Base-by-base conservation (phyloP, 164 flowering plant species). In the Taxillus chinensis region DNA sequence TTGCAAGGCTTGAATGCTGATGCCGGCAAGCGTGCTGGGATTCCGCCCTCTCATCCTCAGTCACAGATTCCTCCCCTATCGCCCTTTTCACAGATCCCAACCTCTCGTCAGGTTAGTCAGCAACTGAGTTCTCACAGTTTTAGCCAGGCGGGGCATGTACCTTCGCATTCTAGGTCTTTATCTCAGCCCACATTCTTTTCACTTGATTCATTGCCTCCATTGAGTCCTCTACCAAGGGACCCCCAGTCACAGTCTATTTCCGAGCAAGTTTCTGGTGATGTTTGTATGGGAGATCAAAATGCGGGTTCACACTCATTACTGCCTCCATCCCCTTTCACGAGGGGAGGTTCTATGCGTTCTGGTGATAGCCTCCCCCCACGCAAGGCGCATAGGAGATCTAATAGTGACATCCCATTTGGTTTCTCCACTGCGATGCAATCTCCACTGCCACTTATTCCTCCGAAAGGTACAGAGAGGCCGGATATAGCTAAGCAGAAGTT, bases 371-470 rank as follows among this genome's bases (percentile, higher is more conserved):
- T 90, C 51, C 92, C 97, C 5, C 95, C 96, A n/a, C 79, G 91
- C 0, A 93, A 84, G 62, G 78, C 81, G 8, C 99, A 93, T 70
- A 77, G 97, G 59, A 76, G 97, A 60, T 89, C 96, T 12, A 88
- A 64, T 41, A 93, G 97, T 74, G 99, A 93, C 64, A 82, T 89
- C 8, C 95, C 97, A 2, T 86, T 86, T 69, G 90, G 86, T 45
- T 78, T 87, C 62, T 71, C 83, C 3, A 56, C 74, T 17, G 57
- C 79, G 9, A 62, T 79, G 65, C 89, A 83, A 57, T 75, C 84
- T 39, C 72, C 92, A 0, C 80, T 86, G 14, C 14, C 52, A 49
- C 1, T 9, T 49, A 49, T 14, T 14, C 52, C 14, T 49, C 52
- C 14, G 1, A 49, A 49, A 10, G 14, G 10, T 49, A 10, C 52